phyloP scores from a whole-genome alignment of 108 stramenopile species.

The Nannochloropsis gaditana region DNA sequence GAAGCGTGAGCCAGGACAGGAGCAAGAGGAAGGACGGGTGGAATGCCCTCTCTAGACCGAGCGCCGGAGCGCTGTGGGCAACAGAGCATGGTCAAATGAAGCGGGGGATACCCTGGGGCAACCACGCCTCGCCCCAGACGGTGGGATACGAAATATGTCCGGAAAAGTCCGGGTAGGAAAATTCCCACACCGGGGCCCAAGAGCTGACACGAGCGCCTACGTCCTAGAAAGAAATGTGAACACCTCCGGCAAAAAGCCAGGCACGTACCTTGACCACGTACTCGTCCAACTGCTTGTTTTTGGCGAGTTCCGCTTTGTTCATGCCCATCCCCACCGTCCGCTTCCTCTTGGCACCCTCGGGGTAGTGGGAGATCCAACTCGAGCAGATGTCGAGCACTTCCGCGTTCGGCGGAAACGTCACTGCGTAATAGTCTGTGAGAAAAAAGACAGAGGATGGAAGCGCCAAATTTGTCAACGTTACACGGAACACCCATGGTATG shows the following conservation, averaged over 20 bases:
- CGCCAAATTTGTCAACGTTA: slow-evolving; percentile 71
- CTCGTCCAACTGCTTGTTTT: slow-evolving; percentile 70
- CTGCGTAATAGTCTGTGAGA: slow-evolving; percentile 68
- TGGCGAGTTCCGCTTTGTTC: slow-evolving; percentile 80
- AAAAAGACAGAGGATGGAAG: slow-evolving; percentile 51
- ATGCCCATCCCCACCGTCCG: slow-evolving; percentile 59
- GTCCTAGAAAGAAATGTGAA: too few relatives aligned
- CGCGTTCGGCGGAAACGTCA: slow-evolving; percentile 65
- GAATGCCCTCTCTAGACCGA: too few relatives aligned
- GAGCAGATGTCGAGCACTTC: slow-evolving; percentile 87
- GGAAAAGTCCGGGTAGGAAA: too few relatives aligned
- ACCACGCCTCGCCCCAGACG: too few relatives aligned
- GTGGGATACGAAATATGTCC: too few relatives aligned
- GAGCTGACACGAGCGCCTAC: too few relatives aligned
- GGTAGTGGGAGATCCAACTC: slow-evolving; percentile 82
- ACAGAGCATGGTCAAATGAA: too few relatives aligned
- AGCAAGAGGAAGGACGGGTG: not conserved
- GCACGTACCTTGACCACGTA: slow-evolving; percentile 63
- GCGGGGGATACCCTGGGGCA: too few relatives aligned
- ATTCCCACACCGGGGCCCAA: too few relatives aligned
- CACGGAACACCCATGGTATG: slow-evolving; percentile 53
- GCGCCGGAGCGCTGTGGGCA: too few relatives aligned
- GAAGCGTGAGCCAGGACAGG: not conserved
- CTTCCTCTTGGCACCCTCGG: slow-evolving; percentile 47
- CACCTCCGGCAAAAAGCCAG: too few relatives aligned